Base-by-base conservation (phyloP, 2,329 filamentous ascomycete genomes). In the Aspergillus sp. region DNA sequence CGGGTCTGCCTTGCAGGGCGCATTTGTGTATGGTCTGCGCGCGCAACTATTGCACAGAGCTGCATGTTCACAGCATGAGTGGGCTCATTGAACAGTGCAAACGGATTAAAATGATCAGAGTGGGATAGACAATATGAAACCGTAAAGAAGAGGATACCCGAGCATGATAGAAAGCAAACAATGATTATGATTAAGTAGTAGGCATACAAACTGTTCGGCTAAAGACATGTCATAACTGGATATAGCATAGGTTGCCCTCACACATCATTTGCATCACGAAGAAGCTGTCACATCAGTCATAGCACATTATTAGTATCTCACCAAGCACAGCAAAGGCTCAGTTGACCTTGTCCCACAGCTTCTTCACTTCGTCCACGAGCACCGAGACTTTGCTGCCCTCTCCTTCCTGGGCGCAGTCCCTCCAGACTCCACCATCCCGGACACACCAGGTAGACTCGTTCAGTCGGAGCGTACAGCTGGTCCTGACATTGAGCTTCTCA, bases 401-500 rank as follows among this genome's bases (percentile, higher is more conserved):
- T 80, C 58, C 87, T 70, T 52, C 91, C 89, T 69, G 82, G 4
- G 88, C 86, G 74, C 94, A 97, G 66, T 95, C 84, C 59, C 80
- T 89, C 92, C 93, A 98, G 70, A 89, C 73, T 12, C 89, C 89
- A 23, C 79, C 85, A 74, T 98, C 93, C 54, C 89, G 85, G 65
- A 98, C 85, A 78, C 95, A 99, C 80, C 95, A 91, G 58, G 91
- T 81, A 74, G 94, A 81, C 58, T 91, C 83, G 72, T 96, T 84
- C 52, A 99, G 79, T 53, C 94, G 85, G 57, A 95, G 85, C 10
- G 91, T 94, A 76, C 90, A 92, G 78, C 89, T 92, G 70, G 84
- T 88, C 28, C 81, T 88, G 2, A 92, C 87, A 28, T 86, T 87
- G 52, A 85, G 85, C 75, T 88, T 66, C 38, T 71, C 69, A 70